Percentiles rank a stretch among this genome's conserved stretches.
phyloP scores from a whole-genome alignment of 164 flowering plant genomes.

The Nymphaea colorata region DNA sequence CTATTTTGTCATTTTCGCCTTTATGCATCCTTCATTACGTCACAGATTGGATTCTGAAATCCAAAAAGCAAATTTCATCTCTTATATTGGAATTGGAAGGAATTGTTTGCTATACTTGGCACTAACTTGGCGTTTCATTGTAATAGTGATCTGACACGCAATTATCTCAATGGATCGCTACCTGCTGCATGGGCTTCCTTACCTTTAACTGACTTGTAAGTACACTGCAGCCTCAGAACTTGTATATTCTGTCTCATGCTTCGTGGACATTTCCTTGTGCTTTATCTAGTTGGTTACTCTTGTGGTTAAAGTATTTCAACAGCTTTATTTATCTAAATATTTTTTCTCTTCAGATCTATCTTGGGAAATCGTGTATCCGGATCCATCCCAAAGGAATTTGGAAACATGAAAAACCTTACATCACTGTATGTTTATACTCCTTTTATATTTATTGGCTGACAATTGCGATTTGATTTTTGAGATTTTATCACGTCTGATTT shows the following conservation, averaged over 20 bases:
- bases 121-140: background rate
- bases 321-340: background rate
- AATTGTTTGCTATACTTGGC: background rate
- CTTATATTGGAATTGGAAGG: too few relatives aligned
- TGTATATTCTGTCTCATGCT: background rate
- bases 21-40: too few relatives aligned
- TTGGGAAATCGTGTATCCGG: conserved; percentile 59
- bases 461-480: too few relatives aligned
- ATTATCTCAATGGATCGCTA: conserved; percentile 18
- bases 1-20: too few relatives aligned
- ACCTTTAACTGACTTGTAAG: conserved; percentile 55
- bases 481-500: background rate
- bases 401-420: conserved; percentile 40
- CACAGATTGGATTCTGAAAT: too few relatives aligned
- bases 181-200: conserved; percentile 24
- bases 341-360: conserved; percentile 36
- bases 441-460: background rate
- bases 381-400: conserved; percentile 50
- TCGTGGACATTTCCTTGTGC: background rate
- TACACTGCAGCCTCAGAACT: conserved; percentile 2
- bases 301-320: background rate
- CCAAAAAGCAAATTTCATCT: too few relatives aligned
- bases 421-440: conserved; percentile 4
- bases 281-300: background rate
- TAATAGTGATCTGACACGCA: conserved; percentile 54